Percentiles rank a stretch among this genome's conserved stretches.
Conservation (phyloP, 2,329 filamentous ascomycete species). For the Fusarium austroafricanum region DNA sequence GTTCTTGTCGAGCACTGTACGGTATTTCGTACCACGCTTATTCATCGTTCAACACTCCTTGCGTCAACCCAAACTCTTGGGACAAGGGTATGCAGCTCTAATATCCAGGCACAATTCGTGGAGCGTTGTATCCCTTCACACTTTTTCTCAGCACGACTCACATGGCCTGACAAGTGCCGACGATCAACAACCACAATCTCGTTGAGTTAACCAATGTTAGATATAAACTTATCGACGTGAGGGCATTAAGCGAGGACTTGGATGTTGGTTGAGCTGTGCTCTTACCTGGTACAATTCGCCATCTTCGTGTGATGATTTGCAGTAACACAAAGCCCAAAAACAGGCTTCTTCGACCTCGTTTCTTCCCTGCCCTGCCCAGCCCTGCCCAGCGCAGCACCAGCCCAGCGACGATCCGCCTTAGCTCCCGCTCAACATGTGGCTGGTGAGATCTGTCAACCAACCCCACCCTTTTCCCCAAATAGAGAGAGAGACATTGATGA, state of each 20-base stretch:
- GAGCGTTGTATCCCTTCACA: background rate
- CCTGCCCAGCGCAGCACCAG: too few species aligned
- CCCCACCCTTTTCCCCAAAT: conserved; percentile 7
- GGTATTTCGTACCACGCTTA: background rate
- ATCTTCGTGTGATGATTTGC: background rate
- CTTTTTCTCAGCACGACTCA: background rate
- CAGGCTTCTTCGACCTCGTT: background rate
- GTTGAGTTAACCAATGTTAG: background rate
- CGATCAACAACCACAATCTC: conserved; percentile 2
- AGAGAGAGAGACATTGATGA: background rate
- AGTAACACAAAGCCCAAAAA: background rate
- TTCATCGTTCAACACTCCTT: background rate
- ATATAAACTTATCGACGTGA: background rate
- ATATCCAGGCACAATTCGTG: background rate
- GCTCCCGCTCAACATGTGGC: conserved; percentile 38
- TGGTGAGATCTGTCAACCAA: conserved; percentile 33
- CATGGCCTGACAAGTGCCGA: conserved; percentile 10
- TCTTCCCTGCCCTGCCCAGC: background rate
- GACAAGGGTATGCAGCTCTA: background rate
- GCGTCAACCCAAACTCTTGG: background rate
- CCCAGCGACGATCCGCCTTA: conserved; percentile 23
- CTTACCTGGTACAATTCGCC: too few species aligned
- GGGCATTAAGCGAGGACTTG: background rate
- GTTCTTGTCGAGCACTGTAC: background rate
- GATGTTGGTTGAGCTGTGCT: too few species aligned